Percentiles rank a stretch among this genome's conserved stretches.
These are phyloP conservation scores for Malus asiatica DNA, from an alignment of 306 rosid genomes.

Conservation along the genomic window DNA sequence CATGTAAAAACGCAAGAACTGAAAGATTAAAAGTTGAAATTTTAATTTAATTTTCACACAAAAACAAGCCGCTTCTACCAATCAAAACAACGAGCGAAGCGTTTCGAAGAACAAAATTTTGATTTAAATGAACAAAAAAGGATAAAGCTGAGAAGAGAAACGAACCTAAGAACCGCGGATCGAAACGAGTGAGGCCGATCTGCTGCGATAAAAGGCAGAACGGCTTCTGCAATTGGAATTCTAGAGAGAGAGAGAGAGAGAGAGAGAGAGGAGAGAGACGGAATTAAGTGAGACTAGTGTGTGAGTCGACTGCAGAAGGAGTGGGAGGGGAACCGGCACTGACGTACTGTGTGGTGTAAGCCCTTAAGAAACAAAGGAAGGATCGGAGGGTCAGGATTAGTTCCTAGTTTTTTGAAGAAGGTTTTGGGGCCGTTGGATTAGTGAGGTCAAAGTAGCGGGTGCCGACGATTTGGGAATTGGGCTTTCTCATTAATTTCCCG, in stretches of 20 bases:
- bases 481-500: not conserved
- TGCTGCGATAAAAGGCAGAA: constrained; percentile 5
- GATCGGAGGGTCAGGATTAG: constrained; percentile 9
- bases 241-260: not conserved
- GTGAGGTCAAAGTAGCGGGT: not conserved
- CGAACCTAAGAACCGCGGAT: constrained; percentile 12
- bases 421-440: constrained; percentile 4
- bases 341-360: not conserved
- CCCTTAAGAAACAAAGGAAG: not conserved
- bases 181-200: constrained; percentile 14
- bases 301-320: not conserved
- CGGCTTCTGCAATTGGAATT: not conserved
- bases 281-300: not conserved
- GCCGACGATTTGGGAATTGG: not conserved
- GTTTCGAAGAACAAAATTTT: not conserved
- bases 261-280: not conserved
- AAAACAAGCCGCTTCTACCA: not conserved
- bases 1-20: not conserved
- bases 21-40: not conserved
- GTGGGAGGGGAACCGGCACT: not conserved
- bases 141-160: not conserved
- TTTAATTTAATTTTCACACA: not conserved
- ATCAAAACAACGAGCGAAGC: not conserved
- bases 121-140: not conserved
- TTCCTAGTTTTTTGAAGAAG: constrained; percentile 1